Evolutionary conservation across 2,329 filamentous ascomycete genomes (phyloP), one percentile per base, ranked within the genome.

Genomic region (Coleophoma cylindrospora): DNA sequence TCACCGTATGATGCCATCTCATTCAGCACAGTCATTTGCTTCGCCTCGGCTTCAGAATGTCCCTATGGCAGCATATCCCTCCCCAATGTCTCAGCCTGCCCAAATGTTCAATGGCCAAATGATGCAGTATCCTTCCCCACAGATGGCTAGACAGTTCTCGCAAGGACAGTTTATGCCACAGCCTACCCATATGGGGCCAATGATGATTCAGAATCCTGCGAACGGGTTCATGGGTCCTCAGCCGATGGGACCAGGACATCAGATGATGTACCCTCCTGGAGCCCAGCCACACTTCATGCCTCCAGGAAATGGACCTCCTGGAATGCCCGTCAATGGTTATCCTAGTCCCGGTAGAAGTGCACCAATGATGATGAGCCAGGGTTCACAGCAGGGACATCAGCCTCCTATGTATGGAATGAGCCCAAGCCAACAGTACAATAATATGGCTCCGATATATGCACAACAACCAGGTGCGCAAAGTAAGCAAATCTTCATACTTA

Each of bases 291-390:
- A 71, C 70, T 88, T 73, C 77, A 91, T 80, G 76, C 84, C 68
- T 33, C 74, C 77, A 17, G 72, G 69, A 22, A 71, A 72, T 38
- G 77, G 74, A 2, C 80, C 78, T 27, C 80, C 82, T 57, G 68
- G 72, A 9, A 77, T 83, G 49, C 81, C 86, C 17, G 76, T 81
- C 8, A 87, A 85, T 59, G 89, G 90, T 14, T 96, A 89, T 63
- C 88, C 90, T n/a, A 96, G 92, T 65, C 92, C 92, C 1, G 84
- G 89, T 50, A 82, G 91, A 44, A 84, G 85, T 27, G 89, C 94
- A 12, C 86, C 89, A 2, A 90, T 95, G 84, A 97, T 97, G 92
- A 88, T 86, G 62, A 91, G 91, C 58, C 90, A 96, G 70, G 89
- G 89, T 49, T 96, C 91, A 27, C 92, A 96, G 63, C 91, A 95